phyloP scores from a whole-genome alignment of 2,329 filamentous ascomycete species.

The Beauveria brongniartii region DNA sequence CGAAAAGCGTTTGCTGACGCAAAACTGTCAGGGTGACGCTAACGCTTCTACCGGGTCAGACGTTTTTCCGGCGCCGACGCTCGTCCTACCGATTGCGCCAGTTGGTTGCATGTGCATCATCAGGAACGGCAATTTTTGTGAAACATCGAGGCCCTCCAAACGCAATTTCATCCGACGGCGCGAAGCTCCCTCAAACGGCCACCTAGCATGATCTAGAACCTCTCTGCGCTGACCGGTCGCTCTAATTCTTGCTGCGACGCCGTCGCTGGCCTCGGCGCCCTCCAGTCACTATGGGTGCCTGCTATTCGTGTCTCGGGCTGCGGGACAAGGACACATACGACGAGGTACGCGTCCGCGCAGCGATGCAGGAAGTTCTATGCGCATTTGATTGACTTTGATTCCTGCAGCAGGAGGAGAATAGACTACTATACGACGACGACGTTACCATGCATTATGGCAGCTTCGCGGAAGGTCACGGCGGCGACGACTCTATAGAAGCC shows the following conservation, averaged over 20 bases:
- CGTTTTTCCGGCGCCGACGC: not conserved
- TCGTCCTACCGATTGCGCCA: not conserved
- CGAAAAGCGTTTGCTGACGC: no score
- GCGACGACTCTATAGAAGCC: constrained; percentile 52
- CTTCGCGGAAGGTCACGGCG: constrained; percentile 48
- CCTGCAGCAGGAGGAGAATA: constrained; percentile 45
- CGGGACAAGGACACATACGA: constrained; percentile 43
- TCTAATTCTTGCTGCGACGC: not conserved
- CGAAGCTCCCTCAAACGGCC: not conserved
- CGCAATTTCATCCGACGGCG: not conserved
- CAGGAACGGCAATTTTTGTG: not conserved
- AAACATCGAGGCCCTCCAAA: not conserved
- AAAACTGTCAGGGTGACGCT: no score
- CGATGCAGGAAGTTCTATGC: not conserved
- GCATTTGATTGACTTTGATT: not conserved
- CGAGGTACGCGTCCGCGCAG: constrained; percentile 35
- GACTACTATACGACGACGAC: constrained; percentile 53
- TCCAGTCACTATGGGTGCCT: constrained; percentile 44
- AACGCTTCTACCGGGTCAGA: not conserved
- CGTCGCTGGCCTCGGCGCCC: not conserved
- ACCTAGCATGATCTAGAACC: constrained; percentile 4
- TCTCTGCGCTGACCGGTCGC: not conserved
- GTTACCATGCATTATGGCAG: constrained; percentile 54
- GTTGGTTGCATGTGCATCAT: not conserved
- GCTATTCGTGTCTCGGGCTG: constrained; percentile 51